Evolutionary conservation across 2,329 filamentous ascomycete species (phyloP), one percentile per base, ranked within the genome.

Genomic region (Curvularia sp.): DNA sequence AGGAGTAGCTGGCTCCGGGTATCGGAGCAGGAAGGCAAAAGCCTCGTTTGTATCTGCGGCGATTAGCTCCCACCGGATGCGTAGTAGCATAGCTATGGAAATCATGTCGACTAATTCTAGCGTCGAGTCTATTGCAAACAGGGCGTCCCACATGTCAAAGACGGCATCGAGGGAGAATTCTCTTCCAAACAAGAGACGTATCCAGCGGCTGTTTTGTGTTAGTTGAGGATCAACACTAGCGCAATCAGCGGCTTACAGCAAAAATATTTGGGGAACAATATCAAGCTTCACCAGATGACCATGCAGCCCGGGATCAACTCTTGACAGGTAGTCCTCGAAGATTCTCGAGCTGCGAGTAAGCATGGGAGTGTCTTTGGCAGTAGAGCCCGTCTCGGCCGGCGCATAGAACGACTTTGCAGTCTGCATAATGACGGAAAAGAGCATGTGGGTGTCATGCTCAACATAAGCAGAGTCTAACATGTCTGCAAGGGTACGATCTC

Each of bases 181-280:
- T 65, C 95, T 86, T 49, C 94, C 93, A 72, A 98, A 98, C 0
- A 99, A 80, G 0, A 99, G 85, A 28, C 95, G 88, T 57, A 98
- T 90, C 95, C 95, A 99, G 57, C 95, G 92, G 63, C 91, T 93
- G 42, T 18, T 15, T 15, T 38, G 24, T 9, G 41, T 77, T 49
- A 76, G 73, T 26, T 33, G 13, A 46, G 20, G 15, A 6, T 9
- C n/a, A 13, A 8, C 10, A 10, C 2, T 28, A 8, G n/a, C 30
- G 4, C 1, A 43, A 43, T 26, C 13, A 22, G 10, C 18, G 12
- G 53, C 85, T 76, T 79, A 95, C 91, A 98, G 96, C 24, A 98
- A 81, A 72, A 98, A 99, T 50, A 99, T 94, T 70, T 99, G 95
- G 1, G 95, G 95, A n/a, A 97, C 80, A 61, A 99, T 88, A 60